Evolutionary conservation across 495 filamentous ascomycete genomes (phyloP), one percentile per base, ranked within the genome.

Genomic region (Gamarada debralockiae): DNA sequence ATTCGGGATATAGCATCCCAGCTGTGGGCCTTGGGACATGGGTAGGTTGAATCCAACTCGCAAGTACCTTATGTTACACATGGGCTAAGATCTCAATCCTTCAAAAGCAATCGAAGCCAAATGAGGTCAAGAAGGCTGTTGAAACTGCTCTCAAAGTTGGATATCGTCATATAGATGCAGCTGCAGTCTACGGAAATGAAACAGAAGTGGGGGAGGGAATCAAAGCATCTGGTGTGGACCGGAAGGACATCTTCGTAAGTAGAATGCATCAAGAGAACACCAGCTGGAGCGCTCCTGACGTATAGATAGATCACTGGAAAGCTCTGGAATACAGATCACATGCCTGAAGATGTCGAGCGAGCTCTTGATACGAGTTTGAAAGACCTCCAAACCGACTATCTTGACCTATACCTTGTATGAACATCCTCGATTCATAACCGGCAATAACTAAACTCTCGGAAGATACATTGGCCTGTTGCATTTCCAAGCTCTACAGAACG

Each of bases 391-490:
- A 67, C 89, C 46, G 82, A 87, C 51, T 96, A 95, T 67, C 73
- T 93, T 12, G 90, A 95, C 65, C 68, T 95, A 53, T 91, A 84
- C 60, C 71, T 95, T 15, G 76, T 1, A 61, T 80, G 29, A 55
- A 68, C 10, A n/a, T 69, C 73, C 33, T 64, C 79, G n/a, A n/a
- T n/a, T n/a, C n/a, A n/a, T n/a, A n/a, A n/a, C n/a, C n/a, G n/a
- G n/a, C n/a, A n/a, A n/a, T n/a, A n/a, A n/a, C n/a, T 39, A 7
- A 14, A 24, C 36, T 31, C 14, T n/a, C 4, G 17, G 6, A 50
- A 57, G 21, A 76, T 81, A 59, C 88, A 93, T 68, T 92, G 87
- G 88, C 86, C 88, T 18, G 56, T 54, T 20, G 50, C 52, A 25
- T 59, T 59, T 25, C 24, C 53, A 3, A 44, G 36, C 14, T 39